Evolutionary conservation across 495 filamentous ascomycete species (phyloP).

Genomic region (Aspergillus saccharolyticus): DNA sequence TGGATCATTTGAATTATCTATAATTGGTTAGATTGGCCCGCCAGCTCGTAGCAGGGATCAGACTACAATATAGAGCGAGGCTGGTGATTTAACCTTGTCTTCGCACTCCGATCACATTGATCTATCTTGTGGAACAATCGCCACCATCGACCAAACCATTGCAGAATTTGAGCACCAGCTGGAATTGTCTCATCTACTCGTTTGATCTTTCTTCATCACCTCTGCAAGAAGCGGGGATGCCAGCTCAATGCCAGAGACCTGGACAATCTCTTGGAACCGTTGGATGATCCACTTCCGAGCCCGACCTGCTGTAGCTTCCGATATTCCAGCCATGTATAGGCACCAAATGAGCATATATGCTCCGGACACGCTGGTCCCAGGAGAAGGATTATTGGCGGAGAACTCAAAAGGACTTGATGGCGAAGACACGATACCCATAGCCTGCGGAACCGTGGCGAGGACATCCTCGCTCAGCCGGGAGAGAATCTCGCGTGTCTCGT

Average conservation of each 20-base stretch:
- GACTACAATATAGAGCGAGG: too few relatives aligned
- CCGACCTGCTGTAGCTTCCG: slow-evolving; percentile 10
- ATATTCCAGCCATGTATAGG: slow-evolving; percentile 32
- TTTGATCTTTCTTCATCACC: slow-evolving; percentile 16
- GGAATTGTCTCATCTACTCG: too few relatives aligned
- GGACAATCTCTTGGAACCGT: slow-evolving; percentile 30
- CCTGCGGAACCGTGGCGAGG: slow-evolving; percentile 43
- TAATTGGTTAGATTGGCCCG: too few relatives aligned
- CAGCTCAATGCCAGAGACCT: slow-evolving; percentile 22
- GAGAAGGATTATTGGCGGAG: slow-evolving; percentile 4
- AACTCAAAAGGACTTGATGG: not conserved
- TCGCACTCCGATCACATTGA: too few relatives aligned
- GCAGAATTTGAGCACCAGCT: too few relatives aligned
- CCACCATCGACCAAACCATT: too few relatives aligned
- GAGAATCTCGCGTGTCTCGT: slow-evolving; percentile 27
- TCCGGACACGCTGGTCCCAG: slow-evolving; percentile 19
- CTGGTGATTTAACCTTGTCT: too few relatives aligned
- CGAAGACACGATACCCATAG: slow-evolving; percentile 17
- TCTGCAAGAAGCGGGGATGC: slow-evolving; percentile 20
- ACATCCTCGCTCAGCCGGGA: slow-evolving; percentile 36
- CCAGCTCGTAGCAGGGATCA: too few relatives aligned
- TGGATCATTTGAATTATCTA: too few relatives aligned
- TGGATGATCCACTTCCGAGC: slow-evolving; percentile 33
- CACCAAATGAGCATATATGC: slow-evolving; percentile 33
- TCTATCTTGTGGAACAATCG: too few relatives aligned